phyloP scores from a whole-genome alignment of 495 filamentous ascomycete species.

The Podospora conica region DNA sequence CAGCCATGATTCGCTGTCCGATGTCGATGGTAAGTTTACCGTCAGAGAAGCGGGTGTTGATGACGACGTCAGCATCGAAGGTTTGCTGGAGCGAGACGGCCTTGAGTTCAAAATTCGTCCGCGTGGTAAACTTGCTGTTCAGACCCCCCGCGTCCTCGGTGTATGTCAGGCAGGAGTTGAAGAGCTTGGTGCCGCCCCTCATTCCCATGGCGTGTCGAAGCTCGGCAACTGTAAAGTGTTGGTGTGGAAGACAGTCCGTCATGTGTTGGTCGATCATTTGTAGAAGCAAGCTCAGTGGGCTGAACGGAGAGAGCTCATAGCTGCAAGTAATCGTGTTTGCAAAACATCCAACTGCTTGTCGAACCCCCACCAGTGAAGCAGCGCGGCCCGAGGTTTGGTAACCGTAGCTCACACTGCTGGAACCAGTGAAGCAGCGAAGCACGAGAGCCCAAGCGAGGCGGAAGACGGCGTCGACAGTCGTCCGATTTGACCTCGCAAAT shows the following conservation, averaged over 20 bases:
- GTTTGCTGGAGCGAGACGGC: conserved; percentile 38
- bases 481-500: conserved; percentile 31
- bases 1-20: conserved; percentile 37
- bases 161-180: conserved; percentile 43
- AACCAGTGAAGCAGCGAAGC: conserved; percentile 38
- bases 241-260: conserved; percentile 30
- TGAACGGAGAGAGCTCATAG: conserved; percentile 27
- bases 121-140: conserved; percentile 34
- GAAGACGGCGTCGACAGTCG: conserved; percentile 32
- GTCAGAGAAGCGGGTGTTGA: conserved; percentile 33
- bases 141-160: conserved; percentile 33
- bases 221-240: conserved; percentile 37
- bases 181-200: conserved; percentile 35
- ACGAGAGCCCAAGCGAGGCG: conserved; percentile 44
- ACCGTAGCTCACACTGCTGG: conserved; percentile 38
- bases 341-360: conserved; percentile 38
- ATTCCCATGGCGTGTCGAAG: conserved; percentile 40
- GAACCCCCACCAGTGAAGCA: conserved; percentile 31
- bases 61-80: conserved; percentile 38
- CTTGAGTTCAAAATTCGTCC: conserved; percentile 29
- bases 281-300: conserved; percentile 28
- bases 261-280: conserved; percentile 33
- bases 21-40: conserved; percentile 38
- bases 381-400: conserved; percentile 39
- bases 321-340: conserved; percentile 35